A percentile compares a stretch with the other conserved stretches of the same genome.
Conservation (phyloP, 768 basidiomycete genomes). For the Lactarius indigo region DNA sequence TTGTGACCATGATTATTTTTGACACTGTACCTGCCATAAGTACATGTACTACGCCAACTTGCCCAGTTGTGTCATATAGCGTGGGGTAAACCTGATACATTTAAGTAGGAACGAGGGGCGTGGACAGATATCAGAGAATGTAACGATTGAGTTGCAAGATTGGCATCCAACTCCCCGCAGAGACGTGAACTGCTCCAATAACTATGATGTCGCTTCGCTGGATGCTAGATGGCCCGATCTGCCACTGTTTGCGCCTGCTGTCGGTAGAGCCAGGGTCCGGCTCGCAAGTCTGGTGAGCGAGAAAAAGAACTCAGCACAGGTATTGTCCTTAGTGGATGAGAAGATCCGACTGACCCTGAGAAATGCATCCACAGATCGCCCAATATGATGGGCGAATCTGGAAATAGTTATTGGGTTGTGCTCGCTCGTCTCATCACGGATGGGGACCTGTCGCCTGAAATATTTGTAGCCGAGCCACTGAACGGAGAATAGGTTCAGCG, state of each 20-base stretch:
- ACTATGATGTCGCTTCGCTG: not conserved
- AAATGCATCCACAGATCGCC: conserved; percentile 14
- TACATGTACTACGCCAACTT: not conserved
- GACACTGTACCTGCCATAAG: not conserved
- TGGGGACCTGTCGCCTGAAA: conserved; percentile 10
- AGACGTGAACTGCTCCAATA: conserved; percentile 12
- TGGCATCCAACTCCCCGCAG: conserved; percentile 16
- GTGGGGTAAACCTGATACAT: not conserved
- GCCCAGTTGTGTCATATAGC: no score
- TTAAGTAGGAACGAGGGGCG: not conserved
- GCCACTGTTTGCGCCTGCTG: not conserved
- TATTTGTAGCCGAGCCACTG: conserved; percentile 17
- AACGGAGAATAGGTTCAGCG: not conserved
- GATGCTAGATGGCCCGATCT: not conserved
- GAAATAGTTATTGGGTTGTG: conserved; percentile 4
- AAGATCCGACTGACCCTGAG: not conserved
- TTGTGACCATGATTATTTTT: no score
- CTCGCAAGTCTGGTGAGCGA: not conserved
- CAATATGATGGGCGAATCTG: conserved; percentile 7
- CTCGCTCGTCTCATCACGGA: not conserved
- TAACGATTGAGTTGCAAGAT: conserved; percentile 15
- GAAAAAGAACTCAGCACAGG: not conserved
- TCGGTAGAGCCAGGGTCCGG: not conserved
- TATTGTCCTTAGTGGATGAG: not conserved
- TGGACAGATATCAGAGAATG: not conserved